These are phyloP conservation scores for Leishmania aethiopica DNA, from an alignment of 208 protist genomes.

Conservation along the genomic window DNA sequence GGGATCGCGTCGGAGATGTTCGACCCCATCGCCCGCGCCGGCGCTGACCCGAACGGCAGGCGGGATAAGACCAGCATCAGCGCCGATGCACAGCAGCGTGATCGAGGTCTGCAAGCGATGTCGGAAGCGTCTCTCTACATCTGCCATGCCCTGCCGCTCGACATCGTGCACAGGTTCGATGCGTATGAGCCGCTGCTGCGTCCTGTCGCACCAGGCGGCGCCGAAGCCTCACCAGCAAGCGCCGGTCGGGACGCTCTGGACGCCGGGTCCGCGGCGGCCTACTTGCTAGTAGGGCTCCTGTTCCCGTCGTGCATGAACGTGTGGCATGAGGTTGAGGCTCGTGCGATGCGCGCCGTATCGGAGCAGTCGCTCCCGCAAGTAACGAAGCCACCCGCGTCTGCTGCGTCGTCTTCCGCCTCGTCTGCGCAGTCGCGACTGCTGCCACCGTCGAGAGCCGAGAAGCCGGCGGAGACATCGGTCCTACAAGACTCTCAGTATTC, in stretches of 20 bases:
- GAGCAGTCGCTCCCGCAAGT: neutral
- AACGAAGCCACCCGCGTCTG: neutral
- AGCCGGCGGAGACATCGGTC: neutral
- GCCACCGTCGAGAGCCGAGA: neutral
- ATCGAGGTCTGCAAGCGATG: slow-evolving; percentile 3
- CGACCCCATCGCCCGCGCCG: slow-evolving; percentile 3
- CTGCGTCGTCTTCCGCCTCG: neutral
- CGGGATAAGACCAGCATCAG: neutral
- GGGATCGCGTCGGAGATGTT: slow-evolving; percentile 9
- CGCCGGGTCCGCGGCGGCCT: slow-evolving; percentile 2
- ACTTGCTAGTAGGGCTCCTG: slow-evolving; percentile 40
- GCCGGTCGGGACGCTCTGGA: neutral
- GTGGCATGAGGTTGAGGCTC: slow-evolving; percentile 32
- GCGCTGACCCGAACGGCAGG: neutral
- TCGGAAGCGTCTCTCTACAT: slow-evolving; percentile 22
- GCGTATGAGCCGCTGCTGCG: slow-evolving; percentile 62
- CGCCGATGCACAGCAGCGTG: neutral
- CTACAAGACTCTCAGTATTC: neutral
- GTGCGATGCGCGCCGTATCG: slow-evolving; percentile 9
- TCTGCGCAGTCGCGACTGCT: neutral
- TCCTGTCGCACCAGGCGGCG: neutral
- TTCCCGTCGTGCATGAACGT: slow-evolving; percentile 40
- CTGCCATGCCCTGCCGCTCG: slow-evolving; percentile 57
- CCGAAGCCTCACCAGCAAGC: neutral
- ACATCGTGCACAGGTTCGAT: slow-evolving; percentile 72